A percentile compares a stretch with the other conserved stretches of the same genome.
Conservation (phyloP, 495 filamentous ascomycete genomes). For the Trichoderma parareesei region DNA sequence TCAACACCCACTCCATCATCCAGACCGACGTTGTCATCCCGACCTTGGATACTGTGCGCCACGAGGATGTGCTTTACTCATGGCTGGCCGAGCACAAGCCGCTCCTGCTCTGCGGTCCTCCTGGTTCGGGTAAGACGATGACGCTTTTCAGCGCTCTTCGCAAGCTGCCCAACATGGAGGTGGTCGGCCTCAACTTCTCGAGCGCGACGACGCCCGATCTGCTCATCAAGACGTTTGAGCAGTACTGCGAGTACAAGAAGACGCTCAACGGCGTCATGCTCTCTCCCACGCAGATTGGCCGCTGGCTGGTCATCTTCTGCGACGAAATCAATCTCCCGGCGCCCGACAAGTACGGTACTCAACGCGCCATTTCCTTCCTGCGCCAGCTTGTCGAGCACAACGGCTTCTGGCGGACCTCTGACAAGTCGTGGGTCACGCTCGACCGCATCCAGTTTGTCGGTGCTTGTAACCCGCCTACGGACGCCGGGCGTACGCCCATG, state of each 20-base stretch:
- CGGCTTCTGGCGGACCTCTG: slow-evolving; percentile 94
- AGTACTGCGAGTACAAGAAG: slow-evolving; percentile 99
- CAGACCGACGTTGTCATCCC: slow-evolving; percentile 98
- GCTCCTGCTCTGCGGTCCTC: slow-evolving; percentile 89
- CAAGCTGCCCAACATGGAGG: slow-evolving; percentile 96
- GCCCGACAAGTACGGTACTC: slow-evolving; percentile 94
- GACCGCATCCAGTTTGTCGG: slow-evolving; percentile 98
- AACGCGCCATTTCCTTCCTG: slow-evolving; percentile 93
- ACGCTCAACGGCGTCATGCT: slow-evolving; percentile 93
- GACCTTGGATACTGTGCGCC: slow-evolving; percentile 90
- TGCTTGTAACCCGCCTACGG: slow-evolving; percentile 98
- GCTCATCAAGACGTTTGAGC: slow-evolving; percentile 96
- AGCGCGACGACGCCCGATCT: slow-evolving; percentile 96
- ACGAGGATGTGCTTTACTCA: slow-evolving; percentile 96
- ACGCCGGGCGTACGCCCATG: slow-evolving; percentile 92
- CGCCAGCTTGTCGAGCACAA: slow-evolving; percentile 97
- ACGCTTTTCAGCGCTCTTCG: slow-evolving; percentile 94
- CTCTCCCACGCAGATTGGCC: slow-evolving; percentile 90
- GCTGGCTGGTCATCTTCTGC: slow-evolving; percentile 98
- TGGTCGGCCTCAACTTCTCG: slow-evolving; percentile 97
- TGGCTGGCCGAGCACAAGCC: slow-evolving; percentile 99
- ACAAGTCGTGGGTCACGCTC: slow-evolving; percentile 96
- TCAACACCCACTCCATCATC: slow-evolving; percentile 94
- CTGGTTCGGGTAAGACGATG: slow-evolving; percentile 99
- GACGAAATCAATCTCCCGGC: slow-evolving; percentile 99